Conservation (phyloP, 495 filamentous ascomycete genomes). For the Trichocladium uniseriatum region DNA sequence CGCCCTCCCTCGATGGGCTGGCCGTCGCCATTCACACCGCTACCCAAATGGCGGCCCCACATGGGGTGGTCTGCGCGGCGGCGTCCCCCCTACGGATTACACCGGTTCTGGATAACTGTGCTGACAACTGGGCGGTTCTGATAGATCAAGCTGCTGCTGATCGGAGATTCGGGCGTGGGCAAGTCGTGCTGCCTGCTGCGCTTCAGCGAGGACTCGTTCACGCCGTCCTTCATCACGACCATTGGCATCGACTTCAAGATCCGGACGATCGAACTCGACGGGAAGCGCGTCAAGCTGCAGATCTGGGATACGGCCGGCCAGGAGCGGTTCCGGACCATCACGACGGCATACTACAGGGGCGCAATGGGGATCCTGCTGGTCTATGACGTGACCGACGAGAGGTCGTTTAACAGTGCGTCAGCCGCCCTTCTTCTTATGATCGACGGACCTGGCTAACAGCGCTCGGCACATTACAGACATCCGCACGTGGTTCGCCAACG, state of each 20-base stretch:
- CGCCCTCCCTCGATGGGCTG: constrained; percentile 1
- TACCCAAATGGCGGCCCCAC: background rate
- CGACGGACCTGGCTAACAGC: no score
- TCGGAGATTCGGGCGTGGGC: constrained; percentile 95
- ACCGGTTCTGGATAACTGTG: constrained; percentile 2
- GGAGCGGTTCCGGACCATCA: constrained; percentile 97
- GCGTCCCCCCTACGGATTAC: no score
- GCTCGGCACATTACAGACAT: no score
- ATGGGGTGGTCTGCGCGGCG: no score
- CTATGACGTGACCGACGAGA: constrained; percentile 96
- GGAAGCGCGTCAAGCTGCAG: constrained; percentile 96
- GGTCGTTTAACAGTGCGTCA: constrained; percentile 93
- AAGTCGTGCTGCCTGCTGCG: constrained; percentile 98
- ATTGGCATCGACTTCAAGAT: constrained; percentile 99
- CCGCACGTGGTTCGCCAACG: constrained; percentile 97
- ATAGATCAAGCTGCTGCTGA: constrained; percentile 97
- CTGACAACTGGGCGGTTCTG: background rate
- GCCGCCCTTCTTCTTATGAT: no score
- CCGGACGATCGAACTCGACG: constrained; percentile 93
- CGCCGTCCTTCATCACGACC: constrained; percentile 96
- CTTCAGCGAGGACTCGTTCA: constrained; percentile 99
- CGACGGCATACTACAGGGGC: constrained; percentile 95
- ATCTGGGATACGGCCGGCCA: constrained; percentile 99
- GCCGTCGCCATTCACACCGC: no score
- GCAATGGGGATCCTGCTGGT: constrained; percentile 98